phyloP scores from a whole-genome alignment of 352 stramenopile genomes.

The Peronospora tabacina region DNA sequence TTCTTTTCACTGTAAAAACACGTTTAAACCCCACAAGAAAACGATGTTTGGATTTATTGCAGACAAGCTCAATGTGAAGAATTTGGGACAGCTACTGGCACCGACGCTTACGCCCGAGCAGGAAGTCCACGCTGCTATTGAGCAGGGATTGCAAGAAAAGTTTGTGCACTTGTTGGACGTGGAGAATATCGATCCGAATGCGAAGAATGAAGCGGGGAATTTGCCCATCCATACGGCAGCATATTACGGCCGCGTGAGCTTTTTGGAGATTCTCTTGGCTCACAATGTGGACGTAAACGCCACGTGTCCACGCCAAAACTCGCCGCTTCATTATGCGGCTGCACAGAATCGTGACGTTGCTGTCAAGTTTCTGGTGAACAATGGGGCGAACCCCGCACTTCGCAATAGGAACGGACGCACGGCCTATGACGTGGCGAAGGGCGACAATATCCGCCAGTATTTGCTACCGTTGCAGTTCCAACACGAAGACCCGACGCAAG shows the following conservation, averaged over 20 bases:
- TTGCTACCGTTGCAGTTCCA: conserved; percentile 83
- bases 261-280: conserved; percentile 67
- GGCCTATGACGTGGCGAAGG: conserved; percentile 78
- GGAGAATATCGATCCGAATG: conserved; percentile 55
- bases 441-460: conserved; percentile 79
- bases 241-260: conserved; percentile 68
- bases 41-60: conserved; percentile 85
- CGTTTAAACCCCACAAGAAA: not conserved
- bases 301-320: conserved; percentile 59
- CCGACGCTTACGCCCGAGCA: conserved; percentile 83
- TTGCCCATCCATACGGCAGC: conserved; percentile 78
- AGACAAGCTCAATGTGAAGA: conserved; percentile 87
- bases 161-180: conserved; percentile 68
- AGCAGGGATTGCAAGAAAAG: conserved; percentile 64
- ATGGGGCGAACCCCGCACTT: conserved; percentile 64
- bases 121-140: conserved; percentile 74
- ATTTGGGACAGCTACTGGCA: conserved; percentile 80
- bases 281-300: conserved; percentile 67
- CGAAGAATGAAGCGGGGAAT: conserved; percentile 65
- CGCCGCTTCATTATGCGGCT: conserved; percentile 77
- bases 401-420: conserved; percentile 77
- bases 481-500: conserved; percentile 68
- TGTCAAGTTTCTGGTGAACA: conserved; percentile 65
- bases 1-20: too few species aligned
- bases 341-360: conserved; percentile 66